These are phyloP conservation scores for Debaryomycetaceae sp. DNA, from an alignment of 1,139 yeast species.

Conservation along the genomic window DNA sequence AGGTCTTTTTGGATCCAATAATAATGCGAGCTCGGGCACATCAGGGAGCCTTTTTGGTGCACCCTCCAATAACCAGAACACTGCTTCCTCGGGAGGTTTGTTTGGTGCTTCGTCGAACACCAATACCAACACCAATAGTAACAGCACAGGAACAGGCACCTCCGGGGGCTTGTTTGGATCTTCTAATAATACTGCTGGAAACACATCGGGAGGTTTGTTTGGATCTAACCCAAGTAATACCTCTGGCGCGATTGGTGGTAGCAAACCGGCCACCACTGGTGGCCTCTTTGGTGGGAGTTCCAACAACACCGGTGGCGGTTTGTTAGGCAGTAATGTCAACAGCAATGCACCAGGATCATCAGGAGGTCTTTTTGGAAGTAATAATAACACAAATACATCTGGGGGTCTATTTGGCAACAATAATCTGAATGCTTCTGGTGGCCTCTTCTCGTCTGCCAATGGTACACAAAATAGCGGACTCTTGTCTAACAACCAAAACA, in stretches of 20 bases:
- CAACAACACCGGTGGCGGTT: slow-evolving; percentile 6
- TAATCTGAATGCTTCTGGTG: slow-evolving; percentile 4
- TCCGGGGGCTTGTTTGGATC: slow-evolving; percentile 21
- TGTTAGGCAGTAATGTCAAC: neutral
- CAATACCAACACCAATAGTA: slow-evolving; percentile 5
- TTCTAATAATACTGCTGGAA: slow-evolving; percentile 6
- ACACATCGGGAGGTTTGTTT: slow-evolving; percentile 31
- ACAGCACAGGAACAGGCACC: slow-evolving; percentile 2
- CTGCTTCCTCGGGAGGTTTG: slow-evolving; percentile 20
- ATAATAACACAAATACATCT: slow-evolving; percentile 4
- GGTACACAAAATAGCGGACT: slow-evolving; percentile 1
- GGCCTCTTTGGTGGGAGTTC: slow-evolving; percentile 11
- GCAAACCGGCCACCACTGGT: slow-evolving; percentile 11
- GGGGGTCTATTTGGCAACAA: slow-evolving; percentile 6
- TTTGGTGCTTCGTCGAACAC: slow-evolving; percentile 17
- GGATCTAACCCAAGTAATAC: slow-evolving; percentile 23
- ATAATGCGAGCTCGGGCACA: slow-evolving; percentile 2
- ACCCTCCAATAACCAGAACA: slow-evolving; percentile 8
- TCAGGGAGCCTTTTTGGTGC: slow-evolving; percentile 17
- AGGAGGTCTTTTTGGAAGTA: slow-evolving; percentile 2
- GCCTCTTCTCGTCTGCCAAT: slow-evolving; percentile 3
- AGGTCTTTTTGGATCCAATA: slow-evolving; percentile 3
- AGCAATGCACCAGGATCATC: slow-evolving; percentile 8
- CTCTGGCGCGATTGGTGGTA: slow-evolving; percentile 19
- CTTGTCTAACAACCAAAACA: slow-evolving; percentile 28